These are phyloP conservation scores for Ustilago vetiveriae DNA, from an alignment of 1,284 basidiomycete species.

Conservation along the genomic window DNA sequence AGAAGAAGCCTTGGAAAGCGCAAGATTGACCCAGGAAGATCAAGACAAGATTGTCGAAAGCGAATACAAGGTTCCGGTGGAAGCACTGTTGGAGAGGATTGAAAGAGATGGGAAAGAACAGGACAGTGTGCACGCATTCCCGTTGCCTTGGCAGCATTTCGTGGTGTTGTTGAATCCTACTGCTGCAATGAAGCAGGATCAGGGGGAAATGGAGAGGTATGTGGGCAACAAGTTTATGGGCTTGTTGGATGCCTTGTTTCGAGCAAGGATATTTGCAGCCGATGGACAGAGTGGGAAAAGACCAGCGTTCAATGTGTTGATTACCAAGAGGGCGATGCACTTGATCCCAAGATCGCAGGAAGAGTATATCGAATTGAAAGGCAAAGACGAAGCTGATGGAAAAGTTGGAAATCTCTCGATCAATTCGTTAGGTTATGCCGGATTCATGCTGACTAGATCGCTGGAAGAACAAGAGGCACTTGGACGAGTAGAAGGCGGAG, in stretches of 20 bases:
- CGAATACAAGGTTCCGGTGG: conserved; percentile 53
- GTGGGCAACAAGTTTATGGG: conserved; percentile 55
- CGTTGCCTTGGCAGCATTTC: conserved; percentile 65
- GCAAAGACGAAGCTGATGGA: conserved; percentile 12
- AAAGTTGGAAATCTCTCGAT: conserved; percentile 48
- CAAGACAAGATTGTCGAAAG: conserved; percentile 24
- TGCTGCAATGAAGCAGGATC: conserved; percentile 7
- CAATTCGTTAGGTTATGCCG: conserved; percentile 61
- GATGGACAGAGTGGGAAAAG: background rate
- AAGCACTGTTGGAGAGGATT: conserved; percentile 55
- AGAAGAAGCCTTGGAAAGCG: conserved; percentile 1
- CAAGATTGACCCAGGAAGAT: conserved; percentile 21
- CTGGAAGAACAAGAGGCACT: conserved; percentile 51
- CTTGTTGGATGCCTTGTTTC: conserved; percentile 59
- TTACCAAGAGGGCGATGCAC: conserved; percentile 62
- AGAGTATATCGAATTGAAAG: conserved; percentile 29
- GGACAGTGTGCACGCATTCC: conserved; percentile 54
- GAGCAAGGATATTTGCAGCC: conserved; percentile 36
- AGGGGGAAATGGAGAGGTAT: conserved; percentile 35
- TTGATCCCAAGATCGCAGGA: conserved; percentile 58
- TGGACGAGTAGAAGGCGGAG: conserved; percentile 25
- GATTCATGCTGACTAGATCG: conserved; percentile 55
- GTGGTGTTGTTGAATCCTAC: conserved; percentile 51
- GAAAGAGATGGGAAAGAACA: conserved; percentile 59
- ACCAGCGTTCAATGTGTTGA: conserved; percentile 57